A percentile compares a stretch with the other conserved stretches of the same genome.
These are phyloP conservation scores for Quercus ilex DNA, from an alignment of 306 rosid species.

Conservation along the genomic window DNA sequence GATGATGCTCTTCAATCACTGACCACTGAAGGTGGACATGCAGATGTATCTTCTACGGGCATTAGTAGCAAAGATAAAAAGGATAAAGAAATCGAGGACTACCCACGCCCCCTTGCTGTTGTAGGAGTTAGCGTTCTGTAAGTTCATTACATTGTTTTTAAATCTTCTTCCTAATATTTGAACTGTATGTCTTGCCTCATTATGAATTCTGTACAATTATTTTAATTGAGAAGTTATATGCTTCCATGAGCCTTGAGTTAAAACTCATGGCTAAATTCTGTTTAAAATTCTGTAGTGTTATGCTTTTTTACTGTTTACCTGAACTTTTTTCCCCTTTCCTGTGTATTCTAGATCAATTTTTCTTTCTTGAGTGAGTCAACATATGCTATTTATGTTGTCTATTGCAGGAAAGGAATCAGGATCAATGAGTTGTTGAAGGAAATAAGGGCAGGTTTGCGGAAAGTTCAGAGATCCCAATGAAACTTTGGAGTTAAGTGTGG, in stretches of 20 bases:
- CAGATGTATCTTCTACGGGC: constrained; percentile 14
- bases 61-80: constrained; percentile 19
- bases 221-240: no score
- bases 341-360: no score
- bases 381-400: constrained; percentile 11
- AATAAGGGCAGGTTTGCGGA: constrained; percentile 72
- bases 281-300: no score
- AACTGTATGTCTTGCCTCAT: constrained; percentile 4
- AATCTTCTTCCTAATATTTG: not conserved
- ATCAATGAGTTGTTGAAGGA: constrained; percentile 67
- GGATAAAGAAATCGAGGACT: constrained; percentile 74
- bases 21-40: constrained; percentile 29
- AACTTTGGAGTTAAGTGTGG: constrained; percentile 17
- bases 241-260: no score
- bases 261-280: no score
- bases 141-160: constrained; percentile 34
- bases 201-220: not conserved
- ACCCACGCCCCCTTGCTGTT: constrained; percentile 71
- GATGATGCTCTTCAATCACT: constrained; percentile 28
- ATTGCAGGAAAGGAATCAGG: constrained; percentile 71
- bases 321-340: no score
- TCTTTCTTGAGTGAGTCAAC: not conserved
- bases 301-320: no score
- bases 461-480: constrained; percentile 47
- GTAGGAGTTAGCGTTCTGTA: constrained; percentile 92